These are phyloP conservation scores for Iberis pinnata DNA, from an alignment of 345 rosid species.

Conservation along the genomic window DNA sequence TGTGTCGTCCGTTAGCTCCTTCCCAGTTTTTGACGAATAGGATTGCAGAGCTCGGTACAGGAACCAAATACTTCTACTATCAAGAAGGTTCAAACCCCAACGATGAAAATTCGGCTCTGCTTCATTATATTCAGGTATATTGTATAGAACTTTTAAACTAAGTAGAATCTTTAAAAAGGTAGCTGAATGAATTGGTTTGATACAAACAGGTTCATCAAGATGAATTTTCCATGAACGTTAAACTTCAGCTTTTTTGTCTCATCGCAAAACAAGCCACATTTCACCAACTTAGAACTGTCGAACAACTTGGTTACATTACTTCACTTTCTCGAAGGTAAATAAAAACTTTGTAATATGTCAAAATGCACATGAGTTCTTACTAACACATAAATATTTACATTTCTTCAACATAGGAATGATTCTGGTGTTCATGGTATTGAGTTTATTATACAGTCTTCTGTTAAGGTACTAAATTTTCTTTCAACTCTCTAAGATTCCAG, in stretches of 20 bases:
- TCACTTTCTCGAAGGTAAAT: conserved; percentile 49
- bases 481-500: too few species aligned
- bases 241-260: conserved; percentile 62
- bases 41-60: conserved; percentile 52
- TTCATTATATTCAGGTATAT: conserved; percentile 84
- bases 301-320: conserved; percentile 83
- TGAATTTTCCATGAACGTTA: conserved; percentile 52
- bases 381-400: conserved; percentile 1
- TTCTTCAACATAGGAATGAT: conserved; percentile 40
- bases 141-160: too few species aligned
- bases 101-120: conserved; percentile 68
- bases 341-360: background rate
- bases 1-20: conserved; percentile 54
- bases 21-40: conserved; percentile 62
- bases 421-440: conserved; percentile 60
- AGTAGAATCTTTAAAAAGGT: too few species aligned
- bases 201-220: conserved; percentile 61
- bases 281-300: conserved; percentile 86
- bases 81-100: conserved; percentile 58
- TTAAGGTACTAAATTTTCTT: conserved; percentile 38
- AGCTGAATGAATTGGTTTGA: background rate
- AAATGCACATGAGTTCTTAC: background rate
- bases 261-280: conserved; percentile 71
- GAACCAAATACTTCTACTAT: conserved; percentile 47
- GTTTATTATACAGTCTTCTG: conserved; percentile 65